These are phyloP conservation scores for Guyanaporus albipodus DNA, from an alignment of 768 basidiomycete genomes.

Conservation along the genomic window DNA sequence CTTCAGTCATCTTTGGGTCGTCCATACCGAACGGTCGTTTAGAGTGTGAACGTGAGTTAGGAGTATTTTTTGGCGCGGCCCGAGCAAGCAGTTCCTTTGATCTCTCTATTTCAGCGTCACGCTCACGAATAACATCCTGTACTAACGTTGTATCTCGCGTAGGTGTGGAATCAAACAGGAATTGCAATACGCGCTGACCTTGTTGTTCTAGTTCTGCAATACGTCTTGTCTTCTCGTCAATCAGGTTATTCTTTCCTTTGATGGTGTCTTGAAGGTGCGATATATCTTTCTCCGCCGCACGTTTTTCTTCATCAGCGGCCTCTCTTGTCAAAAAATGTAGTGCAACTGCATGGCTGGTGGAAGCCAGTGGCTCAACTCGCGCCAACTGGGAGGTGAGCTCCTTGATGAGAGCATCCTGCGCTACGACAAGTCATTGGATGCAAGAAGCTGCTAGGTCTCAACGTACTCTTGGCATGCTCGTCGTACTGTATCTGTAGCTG, in stretches of 20 bases:
- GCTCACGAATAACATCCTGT: conserved; percentile 47
- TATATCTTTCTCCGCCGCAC: conserved; percentile 46
- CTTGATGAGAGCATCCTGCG: conserved; percentile 44
- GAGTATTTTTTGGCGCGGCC: conserved; percentile 38
- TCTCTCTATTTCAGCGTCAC: conserved; percentile 61
- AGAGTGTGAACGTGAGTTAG: conserved; percentile 32
- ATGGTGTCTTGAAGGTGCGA: conserved; percentile 39
- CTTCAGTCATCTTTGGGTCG: conserved; percentile 55
- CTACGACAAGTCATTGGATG: conserved; percentile 34
- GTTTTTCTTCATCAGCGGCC: conserved; percentile 66
- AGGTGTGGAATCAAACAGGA: neutral
- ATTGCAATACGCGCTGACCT: conserved; percentile 37
- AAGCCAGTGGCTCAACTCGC: conserved; percentile 51
- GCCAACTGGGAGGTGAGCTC: conserved; percentile 53
- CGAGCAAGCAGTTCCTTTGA: conserved; percentile 42
- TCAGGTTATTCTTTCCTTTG: conserved; percentile 39
- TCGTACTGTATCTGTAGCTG: conserved; percentile 50
- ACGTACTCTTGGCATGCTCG: conserved; percentile 48
- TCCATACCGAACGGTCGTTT: conserved; percentile 38
- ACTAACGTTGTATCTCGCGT: conserved; percentile 35
- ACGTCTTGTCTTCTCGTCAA: conserved; percentile 43
- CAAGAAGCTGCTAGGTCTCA: neutral
- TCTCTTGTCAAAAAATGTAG: conserved; percentile 72
- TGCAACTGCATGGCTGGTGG: conserved; percentile 45
- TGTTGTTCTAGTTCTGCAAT: conserved; percentile 45